Conservation (phyloP, 73 alveolate genomes). For the Tetrahymena malaccensis region DNA sequence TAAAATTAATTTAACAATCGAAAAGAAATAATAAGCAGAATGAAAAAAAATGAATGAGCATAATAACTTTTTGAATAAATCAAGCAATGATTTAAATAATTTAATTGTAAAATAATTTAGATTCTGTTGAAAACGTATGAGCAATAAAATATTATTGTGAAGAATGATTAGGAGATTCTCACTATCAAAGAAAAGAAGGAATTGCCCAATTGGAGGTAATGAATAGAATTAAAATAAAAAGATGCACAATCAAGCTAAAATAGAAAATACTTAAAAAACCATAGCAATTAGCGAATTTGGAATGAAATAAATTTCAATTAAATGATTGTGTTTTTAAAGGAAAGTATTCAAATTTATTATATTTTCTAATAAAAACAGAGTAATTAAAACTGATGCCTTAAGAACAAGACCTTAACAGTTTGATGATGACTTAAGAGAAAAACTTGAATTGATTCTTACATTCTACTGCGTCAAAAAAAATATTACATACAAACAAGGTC, state of each 20-base stretch:
- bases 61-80: background rate
- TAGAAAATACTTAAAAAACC: no score
- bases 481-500: constrained; percentile 66
- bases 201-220: background rate
- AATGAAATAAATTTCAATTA: no score
- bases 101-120: background rate
- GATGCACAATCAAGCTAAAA: background rate
- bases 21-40: background rate
- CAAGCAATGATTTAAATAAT: background rate
- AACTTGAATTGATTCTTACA: constrained; percentile 48
- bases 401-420: constrained; percentile 18
- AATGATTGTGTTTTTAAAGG: background rate
- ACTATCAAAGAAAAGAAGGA: background rate
- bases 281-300: no score
- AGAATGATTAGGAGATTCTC: background rate
- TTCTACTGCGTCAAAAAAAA: constrained; percentile 53
- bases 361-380: background rate
- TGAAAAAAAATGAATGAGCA: background rate
- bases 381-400: constrained; percentile 3
- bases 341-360: background rate
- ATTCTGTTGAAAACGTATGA: background rate
- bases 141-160: background rate
- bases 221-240: background rate
- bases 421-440: constrained; percentile 21
- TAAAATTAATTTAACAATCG: no score